Evolutionary conservation across 352 stramenopile genomes (phyloP).

Genomic region (Blastocystis hominis): DNA sequence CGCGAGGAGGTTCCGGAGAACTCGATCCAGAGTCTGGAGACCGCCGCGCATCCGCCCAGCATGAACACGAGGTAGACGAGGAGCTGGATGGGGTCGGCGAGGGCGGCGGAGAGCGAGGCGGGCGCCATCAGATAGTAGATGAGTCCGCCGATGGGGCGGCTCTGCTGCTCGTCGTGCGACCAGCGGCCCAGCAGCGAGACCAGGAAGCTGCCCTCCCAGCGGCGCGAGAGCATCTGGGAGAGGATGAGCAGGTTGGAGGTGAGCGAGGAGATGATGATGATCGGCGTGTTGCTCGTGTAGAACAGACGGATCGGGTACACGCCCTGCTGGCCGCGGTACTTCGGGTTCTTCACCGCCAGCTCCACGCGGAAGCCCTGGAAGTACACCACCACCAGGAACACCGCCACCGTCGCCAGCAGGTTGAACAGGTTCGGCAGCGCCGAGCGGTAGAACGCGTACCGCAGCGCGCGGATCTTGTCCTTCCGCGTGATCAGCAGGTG

Average conservation of each 20-base stretch:
- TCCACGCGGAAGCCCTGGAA: slow-evolving; percentile 87
- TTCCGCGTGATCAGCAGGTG: slow-evolving; percentile 91
- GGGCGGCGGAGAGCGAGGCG: slow-evolving; percentile 83
- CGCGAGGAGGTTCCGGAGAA: slow-evolving; percentile 88
- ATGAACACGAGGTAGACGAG: slow-evolving; percentile 98
- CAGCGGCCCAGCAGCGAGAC: slow-evolving; percentile 92
- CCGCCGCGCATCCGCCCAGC: slow-evolving; percentile 90
- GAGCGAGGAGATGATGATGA: slow-evolving; percentile 97
- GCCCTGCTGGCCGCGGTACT: too few relatives aligned
- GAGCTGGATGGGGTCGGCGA: slow-evolving; percentile 94
- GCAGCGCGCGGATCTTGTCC: slow-evolving; percentile 91
- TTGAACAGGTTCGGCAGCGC: slow-evolving; percentile 98
- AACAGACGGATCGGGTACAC: slow-evolving; percentile 99
- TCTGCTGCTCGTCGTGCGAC: slow-evolving; percentile 89
- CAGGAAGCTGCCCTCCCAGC: slow-evolving; percentile 92
- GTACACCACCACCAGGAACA: slow-evolving; percentile 99
- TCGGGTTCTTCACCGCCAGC: too few relatives aligned
- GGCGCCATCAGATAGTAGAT: slow-evolving; percentile 96
- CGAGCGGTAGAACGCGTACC: slow-evolving; percentile 94
- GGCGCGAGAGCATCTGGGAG: slow-evolving; percentile 95
- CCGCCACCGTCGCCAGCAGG: slow-evolving; percentile 89
- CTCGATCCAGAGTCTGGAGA: slow-evolving; percentile 99
- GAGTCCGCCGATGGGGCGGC: slow-evolving; percentile 86
- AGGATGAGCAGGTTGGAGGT: too few relatives aligned
- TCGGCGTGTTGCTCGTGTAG: slow-evolving; percentile 99